Conservation (phyloP, 495 filamentous ascomycete species). For the Chaetomium cochliodes region DNA sequence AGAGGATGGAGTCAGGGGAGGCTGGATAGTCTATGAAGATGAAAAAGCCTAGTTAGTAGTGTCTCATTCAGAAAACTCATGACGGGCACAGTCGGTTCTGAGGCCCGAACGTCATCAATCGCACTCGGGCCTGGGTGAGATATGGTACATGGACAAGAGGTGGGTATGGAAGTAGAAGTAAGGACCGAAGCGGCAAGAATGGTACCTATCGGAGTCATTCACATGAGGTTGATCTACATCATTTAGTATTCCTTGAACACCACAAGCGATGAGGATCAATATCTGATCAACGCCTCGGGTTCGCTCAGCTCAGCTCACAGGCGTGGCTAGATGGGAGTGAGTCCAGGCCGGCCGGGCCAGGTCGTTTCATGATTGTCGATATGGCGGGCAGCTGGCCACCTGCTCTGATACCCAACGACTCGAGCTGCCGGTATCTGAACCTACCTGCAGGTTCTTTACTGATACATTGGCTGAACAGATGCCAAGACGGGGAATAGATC, state of each 20-base stretch:
- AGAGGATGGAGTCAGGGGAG: not conserved
- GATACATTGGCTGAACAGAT: not conserved
- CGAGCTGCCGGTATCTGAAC: slow-evolving; percentile 4
- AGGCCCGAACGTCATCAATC: not conserved
- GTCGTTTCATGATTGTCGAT: not conserved
- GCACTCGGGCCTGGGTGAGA: not conserved
- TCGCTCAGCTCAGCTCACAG: not conserved
- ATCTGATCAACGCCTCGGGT: not conserved
- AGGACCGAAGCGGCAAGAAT: not conserved
- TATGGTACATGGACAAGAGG: not conserved
- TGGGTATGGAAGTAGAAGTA: slow-evolving; percentile 2
- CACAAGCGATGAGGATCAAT: not conserved
- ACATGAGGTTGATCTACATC: not conserved
- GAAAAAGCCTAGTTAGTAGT: not conserved
- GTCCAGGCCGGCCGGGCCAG: not conserved
- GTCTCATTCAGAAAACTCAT: not conserved
- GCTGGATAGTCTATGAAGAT: not conserved
- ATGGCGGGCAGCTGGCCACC: not conserved
- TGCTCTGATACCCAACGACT: not conserved
- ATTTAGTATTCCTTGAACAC: not conserved
- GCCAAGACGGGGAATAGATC: slow-evolving; percentile 5
- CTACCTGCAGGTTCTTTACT: not conserved
- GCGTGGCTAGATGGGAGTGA: not conserved
- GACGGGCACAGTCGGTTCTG: not conserved
- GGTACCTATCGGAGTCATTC: not conserved